Evolutionary conservation across 129 eudicot species (phyloP), one percentile per base, ranked within the genome.

Genomic region (Smallanthus sonchifolius): DNA sequence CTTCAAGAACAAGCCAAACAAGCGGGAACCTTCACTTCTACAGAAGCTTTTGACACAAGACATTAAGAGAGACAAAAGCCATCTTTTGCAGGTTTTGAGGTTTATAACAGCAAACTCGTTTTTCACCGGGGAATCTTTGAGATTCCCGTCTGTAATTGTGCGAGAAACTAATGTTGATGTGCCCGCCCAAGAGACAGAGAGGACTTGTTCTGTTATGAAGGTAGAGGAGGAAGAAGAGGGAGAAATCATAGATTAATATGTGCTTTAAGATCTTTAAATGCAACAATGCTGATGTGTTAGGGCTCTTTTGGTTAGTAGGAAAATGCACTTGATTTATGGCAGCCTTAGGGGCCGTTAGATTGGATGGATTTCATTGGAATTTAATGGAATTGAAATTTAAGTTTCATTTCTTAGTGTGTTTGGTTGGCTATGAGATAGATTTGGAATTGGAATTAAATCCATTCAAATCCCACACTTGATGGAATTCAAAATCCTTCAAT

Each of bases 21-120:
- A 67, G 52, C 83, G 69, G 61, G 86, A 90, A 71, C 89, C 91
- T 6, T 81, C 96, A 9, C 96, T 94, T 51, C 77, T 94, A 65
- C 79, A 91, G 70, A 94, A 88, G 86, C 98, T 94, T 73, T 62
- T 94, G 36, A 84, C 82, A 47, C 75, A 76, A 7, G 97, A 94
- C 72, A 56, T 94, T 7, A 84, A 77, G 65, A 81, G 95, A 81
- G 98, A 91, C 67, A 88, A 84, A 81, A 71, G 34, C 67, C 93
- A 79, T 57, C 80, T 94, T 62, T 64, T 90, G 81, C 98, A 90
- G 86, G 92, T 83, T 17, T 86, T 94, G 19, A 84, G 93, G 83
- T 94, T 94, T 87, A 94, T 94, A 82, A 85, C 73, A 36, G 77
- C 75, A 70, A 94, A 94, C 77, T 88, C 97, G 15, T 94, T 88